Conservation (phyloP, 495 filamentous ascomycete genomes). For the Trypethelium eluteriae region DNA sequence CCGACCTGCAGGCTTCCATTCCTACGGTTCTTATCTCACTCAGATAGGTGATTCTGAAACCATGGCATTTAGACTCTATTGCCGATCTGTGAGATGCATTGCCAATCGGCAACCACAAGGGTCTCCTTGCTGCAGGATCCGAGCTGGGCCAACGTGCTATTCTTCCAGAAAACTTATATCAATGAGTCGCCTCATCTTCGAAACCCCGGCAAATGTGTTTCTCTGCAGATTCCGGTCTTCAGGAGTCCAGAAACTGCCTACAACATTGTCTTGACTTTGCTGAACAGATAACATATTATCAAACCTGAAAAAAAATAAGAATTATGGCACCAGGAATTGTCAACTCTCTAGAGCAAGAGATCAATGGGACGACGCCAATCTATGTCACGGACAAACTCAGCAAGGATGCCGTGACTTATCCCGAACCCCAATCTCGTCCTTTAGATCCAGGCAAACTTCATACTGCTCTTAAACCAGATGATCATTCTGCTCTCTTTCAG, state of each 20-base stretch:
- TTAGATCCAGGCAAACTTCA: neutral
- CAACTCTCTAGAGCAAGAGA: neutral
- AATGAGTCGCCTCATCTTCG: neutral
- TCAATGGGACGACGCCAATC: neutral
- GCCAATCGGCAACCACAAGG: neutral
- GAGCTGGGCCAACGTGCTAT: neutral
- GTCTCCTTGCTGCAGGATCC: neutral
- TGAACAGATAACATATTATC: neutral
- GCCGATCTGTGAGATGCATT: neutral
- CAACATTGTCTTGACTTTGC: neutral
- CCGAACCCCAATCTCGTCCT: neutral
- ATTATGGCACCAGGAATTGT: neutral
- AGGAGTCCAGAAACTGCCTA: neutral
- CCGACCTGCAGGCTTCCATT: too few relatives aligned
- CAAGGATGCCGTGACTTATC: neutral
- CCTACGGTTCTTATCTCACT: too few relatives aligned
- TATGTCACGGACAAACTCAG: neutral
- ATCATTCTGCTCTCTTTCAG: neutral
- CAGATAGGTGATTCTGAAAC: too few relatives aligned
- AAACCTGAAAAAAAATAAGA: neutral
- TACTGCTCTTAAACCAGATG: neutral
- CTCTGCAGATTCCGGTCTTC: neutral
- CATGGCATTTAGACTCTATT: too few relatives aligned
- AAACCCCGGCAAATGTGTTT: neutral
- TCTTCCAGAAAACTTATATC: conserved; percentile 1